These are phyloP conservation scores for Eucalyptus rudis DNA, from an alignment of 345 rosid genomes.

Conservation along the genomic window DNA sequence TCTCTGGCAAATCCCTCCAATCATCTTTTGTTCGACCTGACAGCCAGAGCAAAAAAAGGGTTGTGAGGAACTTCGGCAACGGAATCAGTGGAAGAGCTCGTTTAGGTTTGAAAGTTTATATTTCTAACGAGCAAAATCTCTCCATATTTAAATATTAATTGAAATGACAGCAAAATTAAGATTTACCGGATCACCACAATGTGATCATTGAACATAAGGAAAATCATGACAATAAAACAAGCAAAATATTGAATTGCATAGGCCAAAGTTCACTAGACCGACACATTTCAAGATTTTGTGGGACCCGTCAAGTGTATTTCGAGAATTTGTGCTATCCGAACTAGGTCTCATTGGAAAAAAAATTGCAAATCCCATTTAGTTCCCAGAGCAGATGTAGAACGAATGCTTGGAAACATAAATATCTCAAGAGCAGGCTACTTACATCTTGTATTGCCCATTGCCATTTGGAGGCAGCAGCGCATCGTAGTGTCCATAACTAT, in stretches of 20 bases:
- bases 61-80: not conserved
- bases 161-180: not conserved
- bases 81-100: not conserved
- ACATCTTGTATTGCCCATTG: not conserved
- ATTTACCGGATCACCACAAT: not conserved
- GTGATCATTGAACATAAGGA: not conserved
- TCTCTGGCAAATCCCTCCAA: not conserved
- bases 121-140: not conserved
- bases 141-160: not conserved
- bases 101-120: not conserved
- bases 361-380: not conserved
- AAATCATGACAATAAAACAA: not conserved
- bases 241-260: not conserved
- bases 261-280: not conserved
- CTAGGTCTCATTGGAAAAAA: not conserved
- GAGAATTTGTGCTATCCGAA: not conserved
- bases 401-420: not conserved
- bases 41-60: not conserved
- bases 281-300: not conserved
- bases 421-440: not conserved
- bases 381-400: not conserved
- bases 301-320: not conserved
- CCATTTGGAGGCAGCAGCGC: slow-evolving; percentile 6
- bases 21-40: not conserved
- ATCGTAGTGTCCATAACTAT: slow-evolving; percentile 57